A percentile compares a stretch with the other conserved stretches of the same genome.
These are phyloP conservation scores for Hypoxylon sp. DNA, from an alignment of 2,329 filamentous ascomycete species.

Conservation along the genomic window DNA sequence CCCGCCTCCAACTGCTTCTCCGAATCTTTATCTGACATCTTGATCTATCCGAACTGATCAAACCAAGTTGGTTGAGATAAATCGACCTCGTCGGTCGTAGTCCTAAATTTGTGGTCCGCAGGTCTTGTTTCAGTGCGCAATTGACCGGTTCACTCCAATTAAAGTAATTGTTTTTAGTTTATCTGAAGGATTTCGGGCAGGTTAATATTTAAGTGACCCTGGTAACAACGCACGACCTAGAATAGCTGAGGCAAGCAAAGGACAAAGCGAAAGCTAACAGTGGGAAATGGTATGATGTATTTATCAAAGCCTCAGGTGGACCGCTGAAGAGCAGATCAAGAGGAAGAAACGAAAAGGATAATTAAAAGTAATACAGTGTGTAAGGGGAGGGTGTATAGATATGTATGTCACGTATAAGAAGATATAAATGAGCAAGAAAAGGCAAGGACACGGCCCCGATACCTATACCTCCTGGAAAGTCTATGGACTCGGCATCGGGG, in stretches of 20 bases:
- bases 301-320: constrained; percentile 12
- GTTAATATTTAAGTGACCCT: constrained; percentile 13
- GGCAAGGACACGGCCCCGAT: not conserved
- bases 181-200: not conserved
- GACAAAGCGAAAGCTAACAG: constrained; percentile 12
- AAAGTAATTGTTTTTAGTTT: not conserved
- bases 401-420: not conserved
- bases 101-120: not conserved
- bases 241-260: constrained; percentile 1
- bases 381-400: not conserved
- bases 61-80: constrained; percentile 3
- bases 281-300: constrained; percentile 3
- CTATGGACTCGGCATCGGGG: constrained; percentile 18
- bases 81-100: not conserved
- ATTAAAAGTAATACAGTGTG: not conserved
- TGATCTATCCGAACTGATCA: constrained; percentile 4
- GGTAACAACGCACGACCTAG: constrained; percentile 6
- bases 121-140: constrained; percentile 7
- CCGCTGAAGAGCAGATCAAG: constrained; percentile 1
- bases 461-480: not conserved
- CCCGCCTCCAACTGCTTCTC: constrained; percentile 21
- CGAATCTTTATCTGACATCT: constrained; percentile 25
- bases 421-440: not conserved
- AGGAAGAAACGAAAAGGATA: not conserved
- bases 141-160: constrained; percentile 1